Evolutionary conservation across 805 yeast genomes (phyloP).

Genomic region (Lipomyces lipofer): DNA sequence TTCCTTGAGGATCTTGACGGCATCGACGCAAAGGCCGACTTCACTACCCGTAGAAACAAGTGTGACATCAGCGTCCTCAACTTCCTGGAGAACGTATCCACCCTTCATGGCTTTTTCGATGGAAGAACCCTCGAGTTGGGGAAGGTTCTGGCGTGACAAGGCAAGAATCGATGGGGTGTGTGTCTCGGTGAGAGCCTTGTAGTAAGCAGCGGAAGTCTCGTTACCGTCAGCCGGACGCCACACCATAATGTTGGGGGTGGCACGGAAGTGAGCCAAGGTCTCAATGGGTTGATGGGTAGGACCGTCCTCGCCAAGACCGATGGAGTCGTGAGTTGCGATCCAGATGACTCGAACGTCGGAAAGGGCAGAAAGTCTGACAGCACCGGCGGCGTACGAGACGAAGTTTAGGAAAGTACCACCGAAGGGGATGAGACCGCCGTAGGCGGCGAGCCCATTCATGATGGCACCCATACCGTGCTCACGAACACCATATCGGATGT

Average conservation of each 20-base stretch:
- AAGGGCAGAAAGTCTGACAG: slow-evolving; percentile 52
- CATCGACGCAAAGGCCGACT: slow-evolving; percentile 77
- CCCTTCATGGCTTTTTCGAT: slow-evolving; percentile 92
- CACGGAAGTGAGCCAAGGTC: slow-evolving; percentile 52
- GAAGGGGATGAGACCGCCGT: slow-evolving; percentile 78
- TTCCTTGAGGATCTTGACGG: slow-evolving; percentile 68
- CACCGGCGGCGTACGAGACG: slow-evolving; percentile 59
- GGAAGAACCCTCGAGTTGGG: slow-evolving; percentile 90
- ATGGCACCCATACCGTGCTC: slow-evolving; percentile 99
- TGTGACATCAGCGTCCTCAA: slow-evolving; percentile 66
- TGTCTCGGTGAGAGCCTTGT: slow-evolving; percentile 56
- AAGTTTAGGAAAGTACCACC: slow-evolving; percentile 99
- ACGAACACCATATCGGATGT: slow-evolving; percentile 96
- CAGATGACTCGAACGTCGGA: slow-evolving; percentile 50
- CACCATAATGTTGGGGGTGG: slow-evolving; percentile 51
- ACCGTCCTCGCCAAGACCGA: slow-evolving; percentile 60
- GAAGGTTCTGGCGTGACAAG: slow-evolving; percentile 73
- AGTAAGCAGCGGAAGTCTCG: slow-evolving; percentile 57
- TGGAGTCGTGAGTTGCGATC: slow-evolving; percentile 59
- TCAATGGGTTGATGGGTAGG: slow-evolving; percentile 61
- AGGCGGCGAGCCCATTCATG: slow-evolving; percentile 95
- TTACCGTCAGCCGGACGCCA: slow-evolving; percentile 58
- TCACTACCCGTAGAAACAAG: slow-evolving; percentile 94
- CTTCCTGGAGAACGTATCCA: slow-evolving; percentile 76
- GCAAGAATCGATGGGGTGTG: slow-evolving; percentile 71